Evolutionary conservation across 2,329 filamentous ascomycete genomes (phyloP).

Genomic region (Fusarium napiforme): DNA sequence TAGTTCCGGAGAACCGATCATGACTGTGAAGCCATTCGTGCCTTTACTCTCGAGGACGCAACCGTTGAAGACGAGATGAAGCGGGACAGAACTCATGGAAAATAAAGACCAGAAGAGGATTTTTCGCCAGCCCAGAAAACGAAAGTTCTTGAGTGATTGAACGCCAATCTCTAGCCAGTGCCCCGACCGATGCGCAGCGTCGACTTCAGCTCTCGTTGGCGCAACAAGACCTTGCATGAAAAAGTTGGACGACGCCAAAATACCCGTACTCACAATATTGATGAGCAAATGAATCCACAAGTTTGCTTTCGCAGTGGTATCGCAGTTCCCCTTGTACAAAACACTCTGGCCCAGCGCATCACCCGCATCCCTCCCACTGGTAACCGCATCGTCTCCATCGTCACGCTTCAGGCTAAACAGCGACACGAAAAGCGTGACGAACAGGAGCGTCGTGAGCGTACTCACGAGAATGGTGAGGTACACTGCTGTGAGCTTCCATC

Average conservation of each 20-base stretch:
- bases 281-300: conserved; percentile 31
- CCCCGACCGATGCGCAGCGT: conserved; percentile 30
- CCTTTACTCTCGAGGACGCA: conserved; percentile 19
- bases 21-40: conserved; percentile 19
- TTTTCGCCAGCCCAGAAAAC: conserved; percentile 7
- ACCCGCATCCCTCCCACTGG: accelerated
- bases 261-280: conserved; percentile 37
- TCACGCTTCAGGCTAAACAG: conserved; percentile 5
- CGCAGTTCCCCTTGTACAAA: conserved; percentile 4
- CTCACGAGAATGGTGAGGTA: conserved; percentile 13
- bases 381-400: accelerated
- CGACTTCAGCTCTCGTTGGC: conserved; percentile 48
- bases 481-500: conserved; percentile 26
- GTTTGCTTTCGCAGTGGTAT: not conserved
- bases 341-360: conserved; percentile 11
- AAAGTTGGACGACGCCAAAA: conserved; percentile 51
- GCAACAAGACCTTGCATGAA: conserved; percentile 51
- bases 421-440: conserved; percentile 18
- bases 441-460: conserved; percentile 1
- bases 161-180: conserved; percentile 42
- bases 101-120: conserved; percentile 18
- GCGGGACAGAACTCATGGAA: conserved; percentile 10
- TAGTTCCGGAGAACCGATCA: conserved; percentile 9
- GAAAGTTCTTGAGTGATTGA: conserved; percentile 34
- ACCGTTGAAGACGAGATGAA: conserved; percentile 29